Evolutionary conservation across 129 eudicot genomes (phyloP), one percentile per base, ranked within the genome.

Genomic region (Sambucus nigra): DNA sequence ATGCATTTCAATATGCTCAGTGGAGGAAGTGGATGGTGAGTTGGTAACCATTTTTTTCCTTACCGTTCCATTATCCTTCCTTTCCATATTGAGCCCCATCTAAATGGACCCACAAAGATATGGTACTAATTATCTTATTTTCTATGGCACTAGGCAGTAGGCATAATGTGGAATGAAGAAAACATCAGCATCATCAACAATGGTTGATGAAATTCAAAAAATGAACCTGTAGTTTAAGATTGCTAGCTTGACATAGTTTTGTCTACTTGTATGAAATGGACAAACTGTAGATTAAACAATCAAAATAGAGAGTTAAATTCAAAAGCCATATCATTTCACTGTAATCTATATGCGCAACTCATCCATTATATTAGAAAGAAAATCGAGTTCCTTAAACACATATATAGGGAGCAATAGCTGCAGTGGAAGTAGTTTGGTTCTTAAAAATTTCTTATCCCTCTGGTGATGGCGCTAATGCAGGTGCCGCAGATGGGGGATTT

Each of bases 391-490:
- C 48, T 16, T 11, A 42, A 18, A 5, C 48, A 42, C 21, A 42
- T 16, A 11, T 14, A 42, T 35, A 16, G 14, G 48, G 48, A 47
- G 1, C 26, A 47, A 47, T 21, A n/a, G 26, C 13, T 6, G 24
- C 26, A 19, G 7, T 1, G 21, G 13, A 24, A 55, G 19, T 32
- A 5, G 8, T 9, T 13, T 15, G 12, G 14, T 13, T 0, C n/a
- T 23, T 51, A 40, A 16, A 11, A 59, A 25, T 27, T 16, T 53
- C 27, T 16, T 44, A 27, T 47, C 18, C 52, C 38, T 23, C 59
- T 15, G 77, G 47, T 31, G 94, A 74, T 32, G 98, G 91, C 63
- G 82, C 76, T 42, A 61, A 11, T 0, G 78, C 77, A 5, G 83
- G 73, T 49, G 85, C 73, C 8, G 86, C 69, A 33, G 89, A 50